Conservation (phyloP, 495 filamentous ascomycete species). For the Penicillium cataractarum region DNA sequence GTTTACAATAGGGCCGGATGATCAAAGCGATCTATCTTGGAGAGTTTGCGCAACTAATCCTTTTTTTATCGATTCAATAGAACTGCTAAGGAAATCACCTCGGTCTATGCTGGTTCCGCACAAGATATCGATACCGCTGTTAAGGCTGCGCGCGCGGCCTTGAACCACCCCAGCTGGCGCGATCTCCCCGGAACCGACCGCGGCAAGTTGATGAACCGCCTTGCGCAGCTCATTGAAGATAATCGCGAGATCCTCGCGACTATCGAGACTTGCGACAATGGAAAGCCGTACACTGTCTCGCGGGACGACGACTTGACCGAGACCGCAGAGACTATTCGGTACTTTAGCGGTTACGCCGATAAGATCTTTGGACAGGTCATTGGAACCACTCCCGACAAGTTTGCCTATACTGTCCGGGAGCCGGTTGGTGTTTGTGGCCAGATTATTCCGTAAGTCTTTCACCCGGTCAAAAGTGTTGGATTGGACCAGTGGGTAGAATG, state of each 20-base stretch:
- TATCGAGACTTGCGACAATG: conserved; percentile 93
- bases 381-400: conserved; percentile 74
- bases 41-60: background rate
- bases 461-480: no score
- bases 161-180: conserved; percentile 78
- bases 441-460: conserved; percentile 72
- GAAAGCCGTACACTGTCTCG: conserved; percentile 78
- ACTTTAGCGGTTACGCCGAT: conserved; percentile 89
- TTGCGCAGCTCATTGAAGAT: conserved; percentile 72
- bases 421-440: conserved; percentile 89
- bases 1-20: conserved; percentile 34
- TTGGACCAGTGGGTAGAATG: background rate
- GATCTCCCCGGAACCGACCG: conserved; percentile 71
- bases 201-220: conserved; percentile 71
- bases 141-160: conserved; percentile 76
- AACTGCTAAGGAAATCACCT: conserved; percentile 78
- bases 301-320: conserved; percentile 73
- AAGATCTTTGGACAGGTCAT: conserved; percentile 90
- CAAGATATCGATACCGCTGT: conserved; percentile 85
- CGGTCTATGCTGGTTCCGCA: conserved; percentile 77
- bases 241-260: conserved; percentile 76
- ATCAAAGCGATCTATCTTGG: background rate
- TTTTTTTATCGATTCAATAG: conserved; percentile 15
- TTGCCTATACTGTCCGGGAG: conserved; percentile 86
- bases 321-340: conserved; percentile 69